Base-by-base conservation (phyloP, 495 filamentous ascomycete genomes). In the Parathielavia hyrcaniae region DNA sequence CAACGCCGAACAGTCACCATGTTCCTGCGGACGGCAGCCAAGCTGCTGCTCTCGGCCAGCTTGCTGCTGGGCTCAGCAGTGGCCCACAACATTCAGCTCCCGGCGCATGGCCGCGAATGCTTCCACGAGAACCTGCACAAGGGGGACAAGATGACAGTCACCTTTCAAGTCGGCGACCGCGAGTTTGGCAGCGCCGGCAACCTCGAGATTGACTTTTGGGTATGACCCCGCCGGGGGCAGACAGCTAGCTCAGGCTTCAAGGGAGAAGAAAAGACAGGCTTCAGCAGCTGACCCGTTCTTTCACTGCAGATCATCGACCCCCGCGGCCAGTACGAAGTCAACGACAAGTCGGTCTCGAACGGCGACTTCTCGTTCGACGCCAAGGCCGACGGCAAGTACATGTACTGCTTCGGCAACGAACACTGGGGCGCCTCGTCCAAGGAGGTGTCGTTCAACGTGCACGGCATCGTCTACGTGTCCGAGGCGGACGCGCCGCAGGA, bases 391-490 rank as follows among this genome's bases (percentile, higher is more conserved):
- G 93, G 93, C 57, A 88, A 87, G 72, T 96, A 88, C 78, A 76
- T 82, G 57, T 98, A 98, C 82, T 98, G 93, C 82, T 98, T 98
- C 81, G 95, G 91, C 73, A 98, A 98, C 70, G 93, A 97, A 77
- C 85, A 91, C 67, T 97, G 90, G 86, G 85, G 84, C 50, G 89
- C 89, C 30, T 87, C 84, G 67, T 90, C 83, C 64, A 98, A 98
- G 77, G 95, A 97, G 69, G 91, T 98, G 38, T 93, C 89, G 44
- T 98, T 98, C 80, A 97, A 98, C 71, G 93, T 98, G 22, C 93
- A 98, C 72, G 93, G 93, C 55, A 92, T 97, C 61, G 95, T 98
- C 61, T 97, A 97, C 74, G 90, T 98, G 41, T 86, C 91, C 4
- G 93, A 97, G 71, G 77, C 82, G 54, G 93, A 97, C 64, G 78